phyloP scores from a whole-genome alignment of 1,284 basidiomycete genomes.

The Rhodotorula mucilaginosa region DNA sequence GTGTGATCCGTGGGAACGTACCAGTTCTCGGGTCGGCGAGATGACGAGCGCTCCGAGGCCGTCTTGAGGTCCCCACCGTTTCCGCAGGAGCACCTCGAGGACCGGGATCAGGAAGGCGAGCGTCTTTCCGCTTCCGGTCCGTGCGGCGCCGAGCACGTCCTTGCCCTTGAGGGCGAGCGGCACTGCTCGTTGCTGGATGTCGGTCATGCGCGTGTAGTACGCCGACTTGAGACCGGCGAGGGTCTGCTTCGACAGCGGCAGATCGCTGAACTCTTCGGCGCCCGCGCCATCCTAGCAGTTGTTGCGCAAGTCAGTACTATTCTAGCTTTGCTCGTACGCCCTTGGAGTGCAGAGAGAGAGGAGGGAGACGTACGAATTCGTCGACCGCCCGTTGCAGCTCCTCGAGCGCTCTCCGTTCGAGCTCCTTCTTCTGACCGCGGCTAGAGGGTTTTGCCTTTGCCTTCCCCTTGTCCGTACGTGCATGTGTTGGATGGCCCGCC shows the following conservation, averaged over 20 bases:
- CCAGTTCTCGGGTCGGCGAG: constrained; percentile 90
- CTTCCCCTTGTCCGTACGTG: neutral
- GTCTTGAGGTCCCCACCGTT: constrained; percentile 75
- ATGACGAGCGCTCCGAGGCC: constrained; percentile 90
- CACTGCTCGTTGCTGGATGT: constrained; percentile 68
- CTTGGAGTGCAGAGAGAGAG: constrained; percentile 19
- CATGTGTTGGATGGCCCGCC: neutral
- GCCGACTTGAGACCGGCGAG: constrained; percentile 72
- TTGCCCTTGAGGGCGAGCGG: constrained; percentile 64
- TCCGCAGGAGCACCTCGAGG: constrained; percentile 69
- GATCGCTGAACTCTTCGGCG: constrained; percentile 47
- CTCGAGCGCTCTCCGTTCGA: constrained; percentile 13
- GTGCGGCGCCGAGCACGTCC: constrained; percentile 72
- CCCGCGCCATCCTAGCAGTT: neutral
- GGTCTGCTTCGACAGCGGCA: constrained; percentile 46
- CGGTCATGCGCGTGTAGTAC: constrained; percentile 81
- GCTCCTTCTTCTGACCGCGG: constrained; percentile 2
- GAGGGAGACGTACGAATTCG: constrained; percentile 19
- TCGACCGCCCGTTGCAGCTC: constrained; percentile 22
- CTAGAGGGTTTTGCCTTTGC: neutral
- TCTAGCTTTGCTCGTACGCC: constrained; percentile 53
- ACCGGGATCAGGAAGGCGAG: constrained; percentile 76
- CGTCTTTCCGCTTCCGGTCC: constrained; percentile 80
- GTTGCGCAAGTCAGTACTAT: neutral
- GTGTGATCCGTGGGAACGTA: constrained; percentile 49